Evolutionary conservation across 1,284 basidiomycete species (phyloP).

Genomic region (Leccinum holopus): DNA sequence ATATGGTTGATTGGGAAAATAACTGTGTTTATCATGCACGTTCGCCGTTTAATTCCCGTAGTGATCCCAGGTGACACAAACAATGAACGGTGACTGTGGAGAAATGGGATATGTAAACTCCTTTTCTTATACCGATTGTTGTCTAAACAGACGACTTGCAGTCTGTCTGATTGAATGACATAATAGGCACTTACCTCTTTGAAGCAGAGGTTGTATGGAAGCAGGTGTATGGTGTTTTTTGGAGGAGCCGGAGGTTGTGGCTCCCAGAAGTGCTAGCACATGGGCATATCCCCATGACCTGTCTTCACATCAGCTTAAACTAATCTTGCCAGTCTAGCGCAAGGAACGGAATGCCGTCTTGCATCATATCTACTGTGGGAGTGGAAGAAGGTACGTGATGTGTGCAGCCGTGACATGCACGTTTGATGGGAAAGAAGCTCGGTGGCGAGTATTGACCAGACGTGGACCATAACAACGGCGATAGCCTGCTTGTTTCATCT

Average conservation of each 20-base stretch:
- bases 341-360: conserved; percentile 1
- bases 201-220: neutral
- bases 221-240: neutral
- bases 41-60: conserved; percentile 14
- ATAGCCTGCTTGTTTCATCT: neutral
- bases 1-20: conserved; percentile 1
- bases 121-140: neutral
- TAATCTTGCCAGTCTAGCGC: neutral
- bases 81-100: neutral
- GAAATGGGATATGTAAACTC: neutral
- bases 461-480: neutral
- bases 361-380: neutral
- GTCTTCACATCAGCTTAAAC: neutral
- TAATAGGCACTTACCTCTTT: neutral
- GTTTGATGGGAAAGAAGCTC: conserved; percentile 1
- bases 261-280: conserved; percentile 8
- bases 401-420: neutral
- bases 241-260: neutral
- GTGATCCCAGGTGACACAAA: neutral
- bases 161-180: neutral
- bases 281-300: neutral
- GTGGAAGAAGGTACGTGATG: neutral
- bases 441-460: neutral
- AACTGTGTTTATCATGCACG: conserved; percentile 14
- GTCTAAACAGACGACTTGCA: neutral